Percentiles rank a stretch among this genome's conserved stretches.
phyloP scores from a whole-genome alignment of 1,139 yeast genomes.

The Kurtzmaniella quercitrusa region DNA sequence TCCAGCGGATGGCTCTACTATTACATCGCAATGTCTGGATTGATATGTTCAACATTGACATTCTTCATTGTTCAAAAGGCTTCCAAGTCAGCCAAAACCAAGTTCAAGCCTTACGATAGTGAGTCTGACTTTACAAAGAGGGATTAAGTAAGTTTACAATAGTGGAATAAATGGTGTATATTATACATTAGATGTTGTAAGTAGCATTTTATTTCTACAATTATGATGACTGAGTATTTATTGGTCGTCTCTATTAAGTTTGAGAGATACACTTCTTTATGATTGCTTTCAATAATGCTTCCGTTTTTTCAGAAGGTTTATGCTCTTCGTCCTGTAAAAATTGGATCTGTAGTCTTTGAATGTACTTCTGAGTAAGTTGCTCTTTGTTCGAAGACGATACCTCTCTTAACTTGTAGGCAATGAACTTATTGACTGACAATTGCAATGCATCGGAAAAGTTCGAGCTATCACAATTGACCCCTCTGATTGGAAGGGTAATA shows the following conservation, averaged over 20 bases:
- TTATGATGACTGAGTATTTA: background rate
- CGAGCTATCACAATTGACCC: slow-evolving; percentile 29
- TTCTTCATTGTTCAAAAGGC: background rate
- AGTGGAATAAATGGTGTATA: no score
- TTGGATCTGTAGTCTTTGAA: slow-evolving; percentile 31
- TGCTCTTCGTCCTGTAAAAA: slow-evolving; percentile 19
- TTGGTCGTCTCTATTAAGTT: background rate
- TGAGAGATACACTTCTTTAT: slow-evolving; percentile 26
- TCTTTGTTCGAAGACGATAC: slow-evolving; percentile 28
- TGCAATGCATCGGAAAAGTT: slow-evolving; percentile 60
- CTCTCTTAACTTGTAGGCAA: slow-evolving; percentile 52
- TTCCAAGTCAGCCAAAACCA: slow-evolving; percentile 11
- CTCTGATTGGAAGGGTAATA: slow-evolving; percentile 65
- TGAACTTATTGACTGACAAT: slow-evolving; percentile 65
- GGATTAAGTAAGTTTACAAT: slow-evolving; percentile 19
- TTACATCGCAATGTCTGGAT: background rate
- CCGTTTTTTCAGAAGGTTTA: slow-evolving; percentile 20
- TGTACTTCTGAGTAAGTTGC: slow-evolving; percentile 42
- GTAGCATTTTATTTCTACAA: no score
- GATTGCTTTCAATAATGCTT: slow-evolving; percentile 34
- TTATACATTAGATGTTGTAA: no score
- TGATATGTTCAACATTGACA: background rate
- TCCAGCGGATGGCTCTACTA: slow-evolving; percentile 3
- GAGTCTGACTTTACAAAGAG: slow-evolving; percentile 24
- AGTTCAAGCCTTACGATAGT: slow-evolving; percentile 21